Percentiles rank a stretch among this genome's conserved stretches.
phyloP scores from a whole-genome alignment of 345 rosid genomes.

The Aegle marmelos region DNA sequence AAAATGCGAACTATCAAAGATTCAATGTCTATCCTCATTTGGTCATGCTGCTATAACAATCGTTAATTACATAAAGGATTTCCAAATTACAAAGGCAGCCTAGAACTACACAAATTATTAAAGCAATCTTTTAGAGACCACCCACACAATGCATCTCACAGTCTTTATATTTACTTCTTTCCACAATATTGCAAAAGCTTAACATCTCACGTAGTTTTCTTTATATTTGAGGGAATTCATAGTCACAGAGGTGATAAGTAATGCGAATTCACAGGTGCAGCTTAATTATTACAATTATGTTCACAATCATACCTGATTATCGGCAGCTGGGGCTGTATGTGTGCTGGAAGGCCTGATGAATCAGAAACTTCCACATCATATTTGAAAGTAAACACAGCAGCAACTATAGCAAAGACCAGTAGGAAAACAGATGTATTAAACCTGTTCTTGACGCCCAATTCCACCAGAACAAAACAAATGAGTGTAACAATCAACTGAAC shows the following conservation, averaged over 20 bases:
- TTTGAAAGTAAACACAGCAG: neutral
- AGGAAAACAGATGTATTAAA: neutral
- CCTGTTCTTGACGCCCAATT: neutral
- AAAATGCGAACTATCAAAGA: too few species aligned
- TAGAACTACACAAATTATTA: too few species aligned
- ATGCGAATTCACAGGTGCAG: neutral
- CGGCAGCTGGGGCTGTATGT: neutral
- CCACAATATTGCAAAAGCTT: too few species aligned
- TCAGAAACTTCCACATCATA: neutral
- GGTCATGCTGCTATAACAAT: too few species aligned
- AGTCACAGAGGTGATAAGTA: too few species aligned
- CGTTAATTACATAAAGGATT: neutral
- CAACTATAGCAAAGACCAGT: neutral
- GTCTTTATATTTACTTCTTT: too few species aligned
- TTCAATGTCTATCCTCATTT: too few species aligned
- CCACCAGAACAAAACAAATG: neutral
- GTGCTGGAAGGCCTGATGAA: neutral
- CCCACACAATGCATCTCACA: neutral
- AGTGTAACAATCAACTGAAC: neutral
- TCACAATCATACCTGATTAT: neutral
- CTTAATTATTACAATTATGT: neutral
- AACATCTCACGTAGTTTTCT: neutral
- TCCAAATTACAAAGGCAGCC: neutral
- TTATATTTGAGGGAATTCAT: too few species aligned
- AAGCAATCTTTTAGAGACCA: neutral